These are phyloP conservation scores for Proliferodiscus dingleyae DNA, from an alignment of 2,329 filamentous ascomycete genomes.

Conservation along the genomic window DNA sequence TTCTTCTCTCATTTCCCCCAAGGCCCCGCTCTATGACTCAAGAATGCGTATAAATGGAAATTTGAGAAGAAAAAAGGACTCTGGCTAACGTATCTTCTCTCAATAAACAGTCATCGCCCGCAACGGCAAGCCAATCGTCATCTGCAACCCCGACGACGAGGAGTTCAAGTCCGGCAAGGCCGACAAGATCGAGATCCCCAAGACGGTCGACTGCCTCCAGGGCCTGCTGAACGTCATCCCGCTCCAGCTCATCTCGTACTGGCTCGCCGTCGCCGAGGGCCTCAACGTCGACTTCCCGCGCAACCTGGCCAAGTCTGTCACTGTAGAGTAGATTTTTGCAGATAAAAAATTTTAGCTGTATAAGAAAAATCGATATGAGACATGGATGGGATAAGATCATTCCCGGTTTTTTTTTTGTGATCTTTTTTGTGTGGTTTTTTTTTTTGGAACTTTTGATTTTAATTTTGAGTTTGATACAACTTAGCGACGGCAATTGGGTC, in stretches of 20 bases:
- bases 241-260: constrained; percentile 96
- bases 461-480: too few species aligned
- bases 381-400: background rate
- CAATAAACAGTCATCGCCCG: constrained; percentile 96
- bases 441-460: too few species aligned
- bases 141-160: constrained; percentile 85
- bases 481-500: too few species aligned
- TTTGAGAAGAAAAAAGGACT: too few species aligned
- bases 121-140: constrained; percentile 93
- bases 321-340: constrained; percentile 89
- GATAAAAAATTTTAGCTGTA: too few species aligned
- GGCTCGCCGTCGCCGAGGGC: constrained; percentile 93
- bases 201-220: constrained; percentile 92
- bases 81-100: too few species aligned
- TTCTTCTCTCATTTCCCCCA: background rate
- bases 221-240: constrained; percentile 97
- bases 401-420: background rate
- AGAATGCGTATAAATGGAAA: too few species aligned
- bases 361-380: background rate
- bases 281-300: constrained; percentile 98
- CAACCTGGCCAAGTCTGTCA: constrained; percentile 98
- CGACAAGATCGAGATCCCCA: constrained; percentile 95
- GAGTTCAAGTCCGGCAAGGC: constrained; percentile 87
- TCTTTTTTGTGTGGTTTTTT: too few species aligned
- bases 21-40: too few species aligned